Evolutionary conservation across 192 early-diverging fungal genomes (phyloP), one percentile per base, ranked within the genome.

Genomic region (Dissophora ornata): DNA sequence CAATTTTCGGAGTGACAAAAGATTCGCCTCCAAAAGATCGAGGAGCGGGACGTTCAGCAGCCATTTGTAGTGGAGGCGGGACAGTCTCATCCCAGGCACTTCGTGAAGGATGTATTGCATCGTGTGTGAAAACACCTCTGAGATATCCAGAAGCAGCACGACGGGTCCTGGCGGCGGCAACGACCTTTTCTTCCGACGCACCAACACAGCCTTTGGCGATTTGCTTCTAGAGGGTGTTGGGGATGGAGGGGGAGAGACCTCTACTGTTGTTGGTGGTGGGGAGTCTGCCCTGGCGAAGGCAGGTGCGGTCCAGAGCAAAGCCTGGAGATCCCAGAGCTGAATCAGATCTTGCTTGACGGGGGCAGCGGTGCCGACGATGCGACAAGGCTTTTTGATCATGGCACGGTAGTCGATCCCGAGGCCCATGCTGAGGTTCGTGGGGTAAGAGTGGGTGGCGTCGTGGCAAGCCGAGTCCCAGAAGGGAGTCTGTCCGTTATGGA

Each of bases 301-400:
- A 24, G 71, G 71, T n/a, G 47, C 55, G 8, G 42, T 60, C 73
- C 64, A 77, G 4, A 77, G 46, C 9, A 67, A 38, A 6, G 29
- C 10, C 40, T 67, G 73, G 3, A 77, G 45, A 25, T 77, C 73
- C 73, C 73, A 77, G 10, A 77, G 54, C 21, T 67, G 50, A 22
- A 62, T 62, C 5, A 77, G 59, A 36, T 77, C 64, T 16, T 62
- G 52, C 30, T 62, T 77, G 11, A 59, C 38, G 11, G 53, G 65
- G 36, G 55, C 52, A 21, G 29, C 22, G 1, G 25, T 2, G 1
- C 59, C 58, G 16, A 77, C 30, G 22, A 77, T 67, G 8, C 64
- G 64, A 52, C 73, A 77, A 9, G 73, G 64, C 28, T 55, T 77
- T 41, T 77, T 77, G 58, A 77, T 67, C 34, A 77, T 21, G 26